A percentile compares a stretch with the other conserved stretches of the same genome.
phyloP scores from a whole-genome alignment of 306 rosid genomes.

The Gynostemma pentaphyllum region DNA sequence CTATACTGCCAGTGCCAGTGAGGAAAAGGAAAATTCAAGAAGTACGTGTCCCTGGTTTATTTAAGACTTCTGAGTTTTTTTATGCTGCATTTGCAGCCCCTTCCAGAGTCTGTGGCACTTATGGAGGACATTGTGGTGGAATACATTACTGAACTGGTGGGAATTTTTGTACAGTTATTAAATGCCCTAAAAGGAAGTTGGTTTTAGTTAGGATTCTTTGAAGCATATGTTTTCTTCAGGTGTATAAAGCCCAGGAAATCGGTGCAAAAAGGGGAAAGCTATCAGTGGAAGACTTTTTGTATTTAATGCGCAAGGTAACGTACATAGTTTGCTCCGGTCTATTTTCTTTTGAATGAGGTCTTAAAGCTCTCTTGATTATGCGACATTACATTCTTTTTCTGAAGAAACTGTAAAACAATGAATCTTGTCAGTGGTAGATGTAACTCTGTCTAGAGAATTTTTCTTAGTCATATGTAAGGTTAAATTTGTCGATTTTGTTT shows the following conservation, averaged over 20 bases:
- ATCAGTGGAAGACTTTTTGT: slow-evolving; percentile 77
- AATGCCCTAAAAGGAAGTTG: background rate
- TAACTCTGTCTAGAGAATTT: background rate
- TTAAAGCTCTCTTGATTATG: background rate
- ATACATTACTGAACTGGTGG: slow-evolving; percentile 74
- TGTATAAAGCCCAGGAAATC: slow-evolving; percentile 88
- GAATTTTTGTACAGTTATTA: background rate
- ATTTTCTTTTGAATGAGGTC: background rate
- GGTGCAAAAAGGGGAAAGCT: slow-evolving; percentile 88
- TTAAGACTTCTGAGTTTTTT: background rate
- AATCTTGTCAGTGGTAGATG: background rate
- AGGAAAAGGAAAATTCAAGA: background rate
- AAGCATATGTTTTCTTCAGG: slow-evolving; percentile 24
- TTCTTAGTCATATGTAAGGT: background rate
- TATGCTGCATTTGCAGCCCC: slow-evolving; percentile 42
- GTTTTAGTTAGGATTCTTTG: background rate
- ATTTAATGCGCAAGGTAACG: slow-evolving; percentile 80
- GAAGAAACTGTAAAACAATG: background rate
- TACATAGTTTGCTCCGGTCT: background rate
- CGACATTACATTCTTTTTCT: background rate
- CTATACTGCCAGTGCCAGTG: background rate
- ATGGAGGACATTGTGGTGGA: slow-evolving; percentile 90
- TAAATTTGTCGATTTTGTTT: background rate
- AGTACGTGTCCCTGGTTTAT: background rate
- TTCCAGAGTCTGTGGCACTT: slow-evolving; percentile 80